These are phyloP conservation scores for Comarum palustre DNA, from an alignment of 306 rosid species.

Conservation along the genomic window DNA sequence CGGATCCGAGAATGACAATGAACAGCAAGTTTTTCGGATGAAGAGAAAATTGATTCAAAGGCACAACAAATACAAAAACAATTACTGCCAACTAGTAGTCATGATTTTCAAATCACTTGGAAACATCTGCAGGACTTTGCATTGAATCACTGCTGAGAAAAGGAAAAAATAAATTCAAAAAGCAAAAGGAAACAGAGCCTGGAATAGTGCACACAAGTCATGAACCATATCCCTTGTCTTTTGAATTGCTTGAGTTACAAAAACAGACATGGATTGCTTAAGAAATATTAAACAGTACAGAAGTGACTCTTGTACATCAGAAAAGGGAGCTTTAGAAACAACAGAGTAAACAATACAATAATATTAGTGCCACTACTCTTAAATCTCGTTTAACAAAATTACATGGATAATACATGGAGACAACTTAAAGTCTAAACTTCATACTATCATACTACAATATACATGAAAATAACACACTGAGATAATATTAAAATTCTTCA, in stretches of 20 bases:
- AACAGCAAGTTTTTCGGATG: background rate
- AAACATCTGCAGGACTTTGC: background rate
- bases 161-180: background rate
- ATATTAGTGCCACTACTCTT: no score
- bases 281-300: background rate
- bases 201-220: background rate
- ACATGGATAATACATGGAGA: no score
- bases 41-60: no score
- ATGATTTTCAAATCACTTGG: background rate
- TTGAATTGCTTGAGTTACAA: background rate
- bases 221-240: background rate
- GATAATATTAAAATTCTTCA: no score
- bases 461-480: no score
- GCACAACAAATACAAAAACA: background rate
- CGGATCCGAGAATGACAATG: background rate
- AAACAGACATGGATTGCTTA: background rate
- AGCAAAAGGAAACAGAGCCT: background rate
- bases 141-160: background rate
- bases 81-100: background rate
- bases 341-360: background rate
- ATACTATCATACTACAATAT: no score
- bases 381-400: no score
- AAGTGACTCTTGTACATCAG: background rate
- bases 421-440: no score
- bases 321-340: background rate